Base-by-base conservation (phyloP, 2,329 filamentous ascomycete genomes). In the Ceratocystis ficicola region DNA sequence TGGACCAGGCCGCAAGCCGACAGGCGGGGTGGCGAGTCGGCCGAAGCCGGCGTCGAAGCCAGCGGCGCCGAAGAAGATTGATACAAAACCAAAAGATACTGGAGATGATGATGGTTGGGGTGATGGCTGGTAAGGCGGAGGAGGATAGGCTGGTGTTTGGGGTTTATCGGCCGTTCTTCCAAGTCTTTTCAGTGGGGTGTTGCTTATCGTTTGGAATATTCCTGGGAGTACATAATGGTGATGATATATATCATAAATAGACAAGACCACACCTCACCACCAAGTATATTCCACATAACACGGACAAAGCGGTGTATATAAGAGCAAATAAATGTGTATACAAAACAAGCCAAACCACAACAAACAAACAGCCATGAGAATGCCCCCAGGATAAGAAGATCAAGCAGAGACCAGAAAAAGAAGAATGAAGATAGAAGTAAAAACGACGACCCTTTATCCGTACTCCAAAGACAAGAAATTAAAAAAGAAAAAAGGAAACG, bases 51-150 rank as follows among this genome's bases (percentile, higher is more conserved):
- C 74, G 7, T 70, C 73, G 8, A 78, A 72, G 65, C 67, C 76
- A 2, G 69, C 72, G 12, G 60, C 44, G 12, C 75, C 81, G 0
- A 91, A 89, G 76, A 88, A 87, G 75, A 83, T 89, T 69, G 83
- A 89, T 71, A 81, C 83, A 71, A 86, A 84, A 71, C 86, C 86
- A 0, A 87, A 86, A 72, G 77, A 79, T 60, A 74, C 76, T 2
- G 83, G 77, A 0, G 81, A 83, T 57, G 84, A 86, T 71, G 83
- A 85, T 70, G 83, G 80, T 1, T 88, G 85, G 85, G 85, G 83
- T 4, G 84, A 86, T 69, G 83, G 83, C 6, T 87, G 85, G 85
- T 85, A 75, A 62, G 25, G n/a, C 46, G 17, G 60, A 5, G 12
- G 20, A 41, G 30, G 22, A 17, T 44, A 6, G 15, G 30, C 44